phyloP scores from a whole-genome alignment of 2,329 filamentous ascomycete genomes.

The Monilinia fructicola region DNA sequence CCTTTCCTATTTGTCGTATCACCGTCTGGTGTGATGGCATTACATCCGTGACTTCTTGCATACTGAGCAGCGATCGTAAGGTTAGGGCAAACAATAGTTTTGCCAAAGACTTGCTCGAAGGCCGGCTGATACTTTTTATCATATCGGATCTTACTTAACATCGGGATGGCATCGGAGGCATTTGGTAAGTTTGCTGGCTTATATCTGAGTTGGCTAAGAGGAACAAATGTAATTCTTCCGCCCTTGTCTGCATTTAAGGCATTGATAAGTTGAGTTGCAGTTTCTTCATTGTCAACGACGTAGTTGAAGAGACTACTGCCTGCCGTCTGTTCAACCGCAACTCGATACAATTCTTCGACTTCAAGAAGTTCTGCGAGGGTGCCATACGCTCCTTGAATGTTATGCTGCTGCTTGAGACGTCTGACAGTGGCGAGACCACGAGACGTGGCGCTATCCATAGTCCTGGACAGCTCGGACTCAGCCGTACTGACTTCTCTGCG shows the following conservation, averaged over 20 bases:
- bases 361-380: constrained; percentile 91
- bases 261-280: constrained; percentile 78
- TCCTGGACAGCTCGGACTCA: constrained; percentile 73
- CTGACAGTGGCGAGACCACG: constrained; percentile 85
- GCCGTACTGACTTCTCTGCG: constrained; percentile 74
- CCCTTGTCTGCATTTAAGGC: constrained; percentile 75
- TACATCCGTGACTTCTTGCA: constrained; percentile 85
- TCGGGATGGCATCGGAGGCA: constrained; percentile 81
- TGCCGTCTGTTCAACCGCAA: constrained; percentile 89
- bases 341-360: constrained; percentile 79
- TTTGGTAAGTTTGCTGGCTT: constrained; percentile 75
- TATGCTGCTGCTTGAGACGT: constrained; percentile 73
- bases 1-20: constrained; percentile 94
- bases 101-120: constrained; percentile 93
- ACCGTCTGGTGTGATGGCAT: constrained; percentile 91
- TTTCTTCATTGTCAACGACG: constrained; percentile 87
- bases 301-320: constrained; percentile 94
- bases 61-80: constrained; percentile 86
- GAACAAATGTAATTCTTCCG: constrained; percentile 92
- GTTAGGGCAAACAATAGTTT: constrained; percentile 90
- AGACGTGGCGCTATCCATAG: constrained; percentile 87
- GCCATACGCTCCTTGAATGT: constrained; percentile 85
- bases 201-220: constrained; percentile 75
- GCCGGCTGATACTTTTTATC: constrained; percentile 77
- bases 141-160: constrained; percentile 81